Base-by-base conservation (phyloP, 2,329 filamentous ascomycete genomes). In the Sclerotinia minor region DNA sequence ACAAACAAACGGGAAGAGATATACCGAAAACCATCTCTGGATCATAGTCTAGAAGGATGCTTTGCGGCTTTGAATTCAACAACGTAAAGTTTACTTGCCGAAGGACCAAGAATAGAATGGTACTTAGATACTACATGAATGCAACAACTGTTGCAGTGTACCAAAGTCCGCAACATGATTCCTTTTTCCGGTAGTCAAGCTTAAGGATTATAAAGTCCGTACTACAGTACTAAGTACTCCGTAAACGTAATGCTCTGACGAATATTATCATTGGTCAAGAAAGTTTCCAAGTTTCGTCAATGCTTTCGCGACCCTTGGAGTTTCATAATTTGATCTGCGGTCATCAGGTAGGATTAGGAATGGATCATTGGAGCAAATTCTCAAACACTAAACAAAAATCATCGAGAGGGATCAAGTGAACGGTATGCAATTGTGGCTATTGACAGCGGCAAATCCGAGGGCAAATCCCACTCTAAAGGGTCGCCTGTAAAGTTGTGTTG, bases 301-400 rank as follows among this genome's bases (percentile, higher is more conserved):
- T 61, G 45, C 59, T 61, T 32, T 17, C 45, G 32, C 29, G 29
- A 61, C 45, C 54, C 45, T 61, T 49, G 55, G 26, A n/a, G 65
- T 67, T 67, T 67, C 65, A 67, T 67, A 13, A 61, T 52, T 52
- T 45, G 32, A 61, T 52, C 55, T 52, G 21, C 32, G 55, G 55
- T 52, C 35, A 50, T 17, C 38, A 41, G 38, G 38, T 41, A 41
- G 38, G 38, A 41, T 61, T 44, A 17, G 65, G 47, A 61, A 45
- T 67, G 47, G 47, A 67, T 59, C 38, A 67, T 67, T 66, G 64
- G 64, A 52, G 19, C 35, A 58, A 58, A 41, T 49, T 35, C 64
- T 60, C 64, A 60, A 66, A 52, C 54, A 45, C 60, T 29, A 66
- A 66, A 66, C 54, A 59, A 66, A 60, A 66, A 60, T 49, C 38